Percentiles rank a stretch among this genome's conserved stretches.
phyloP scores from a whole-genome alignment of 768 basidiomycete genomes.

The Xerocomus spinulosus region DNA sequence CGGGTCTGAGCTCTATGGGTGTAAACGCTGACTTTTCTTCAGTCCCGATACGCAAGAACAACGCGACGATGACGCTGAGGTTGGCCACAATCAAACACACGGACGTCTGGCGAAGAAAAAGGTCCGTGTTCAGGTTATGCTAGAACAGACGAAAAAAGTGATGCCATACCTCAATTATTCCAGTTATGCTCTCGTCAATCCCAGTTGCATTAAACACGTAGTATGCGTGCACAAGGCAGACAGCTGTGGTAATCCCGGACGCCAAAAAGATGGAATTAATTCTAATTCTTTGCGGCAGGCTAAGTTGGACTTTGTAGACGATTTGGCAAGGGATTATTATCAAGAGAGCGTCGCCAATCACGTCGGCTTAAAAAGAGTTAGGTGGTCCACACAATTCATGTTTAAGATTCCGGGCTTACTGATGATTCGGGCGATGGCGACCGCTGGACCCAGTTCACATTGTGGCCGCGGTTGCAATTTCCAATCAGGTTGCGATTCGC shows the following conservation, averaged over 20 bases:
- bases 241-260: constrained; percentile 3
- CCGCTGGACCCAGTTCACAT: not conserved
- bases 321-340: constrained; percentile 3
- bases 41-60: constrained; percentile 4
- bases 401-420: not conserved
- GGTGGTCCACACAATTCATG: not conserved
- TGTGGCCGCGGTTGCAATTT: not conserved
- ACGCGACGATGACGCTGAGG: constrained; percentile 1
- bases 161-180: constrained; percentile 1
- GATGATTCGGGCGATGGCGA: constrained; percentile 1
- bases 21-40: not conserved
- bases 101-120: not conserved
- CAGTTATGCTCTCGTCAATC: not conserved
- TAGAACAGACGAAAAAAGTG: not conserved
- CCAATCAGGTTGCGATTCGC: constrained; percentile 3
- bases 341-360: constrained; percentile 2
- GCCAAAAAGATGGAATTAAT: constrained; percentile 5
- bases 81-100: constrained; percentile 3
- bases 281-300: constrained; percentile 1
- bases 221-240: constrained; percentile 1
- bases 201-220: not conserved
- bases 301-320: not conserved
- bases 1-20: not conserved
- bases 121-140: not conserved
- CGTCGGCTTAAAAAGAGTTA: constrained; percentile 1